These are phyloP conservation scores for Sinapis alba DNA, from an alignment of 441 rosid species.

Conservation along the genomic window DNA sequence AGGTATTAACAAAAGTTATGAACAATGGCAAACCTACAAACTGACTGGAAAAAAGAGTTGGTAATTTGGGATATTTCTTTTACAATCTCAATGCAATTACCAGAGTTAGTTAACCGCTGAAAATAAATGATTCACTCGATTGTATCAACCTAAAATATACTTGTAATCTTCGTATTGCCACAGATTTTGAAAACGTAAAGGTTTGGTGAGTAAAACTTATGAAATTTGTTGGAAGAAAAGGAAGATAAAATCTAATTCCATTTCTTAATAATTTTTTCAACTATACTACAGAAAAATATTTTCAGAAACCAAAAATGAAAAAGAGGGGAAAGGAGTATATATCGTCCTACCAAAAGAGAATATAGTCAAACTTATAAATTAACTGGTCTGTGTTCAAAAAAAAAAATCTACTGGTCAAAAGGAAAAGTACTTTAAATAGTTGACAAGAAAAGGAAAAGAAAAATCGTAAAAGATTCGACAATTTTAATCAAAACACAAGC, in stretches of 20 bases:
- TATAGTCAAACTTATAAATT: conserved; percentile 38
- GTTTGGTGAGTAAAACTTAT: background rate
- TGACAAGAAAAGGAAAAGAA: background rate
- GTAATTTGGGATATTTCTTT: background rate
- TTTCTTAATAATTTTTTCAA: background rate
- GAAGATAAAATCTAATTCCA: background rate
- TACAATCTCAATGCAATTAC: background rate
- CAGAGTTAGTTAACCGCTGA: background rate
- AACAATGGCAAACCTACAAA: conserved; percentile 3
- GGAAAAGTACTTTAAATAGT: conserved; percentile 13
- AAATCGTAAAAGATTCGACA: conserved; percentile 33
- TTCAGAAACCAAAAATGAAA: background rate
- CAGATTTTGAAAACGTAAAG: background rate
- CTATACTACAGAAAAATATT: background rate
- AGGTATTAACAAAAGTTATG: background rate
- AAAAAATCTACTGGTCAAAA: conserved; percentile 23
- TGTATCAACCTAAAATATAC: background rate
- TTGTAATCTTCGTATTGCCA: background rate
- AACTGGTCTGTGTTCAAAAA: no score
- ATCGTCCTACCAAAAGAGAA: conserved; percentile 29
- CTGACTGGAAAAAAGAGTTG: background rate
- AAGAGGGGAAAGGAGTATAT: background rate
- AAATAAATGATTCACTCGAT: background rate
- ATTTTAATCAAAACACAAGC: conserved; percentile 30
- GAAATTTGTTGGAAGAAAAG: background rate